These are phyloP conservation scores for Coniophora puteana DNA, from an alignment of 1,284 basidiomycete species.

Conservation along the genomic window DNA sequence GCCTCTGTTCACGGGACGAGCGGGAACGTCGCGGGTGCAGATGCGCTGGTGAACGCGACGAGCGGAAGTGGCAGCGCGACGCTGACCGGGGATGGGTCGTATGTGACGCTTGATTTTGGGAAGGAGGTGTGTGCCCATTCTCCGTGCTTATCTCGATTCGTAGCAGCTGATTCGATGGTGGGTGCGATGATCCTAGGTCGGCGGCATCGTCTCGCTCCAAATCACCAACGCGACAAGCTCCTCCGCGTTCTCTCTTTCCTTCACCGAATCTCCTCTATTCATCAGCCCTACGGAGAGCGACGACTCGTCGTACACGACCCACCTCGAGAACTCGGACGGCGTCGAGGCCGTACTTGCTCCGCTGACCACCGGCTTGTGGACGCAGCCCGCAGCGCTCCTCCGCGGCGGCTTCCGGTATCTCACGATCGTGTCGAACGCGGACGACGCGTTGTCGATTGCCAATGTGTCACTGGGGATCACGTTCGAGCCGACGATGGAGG, in stretches of 20 bases:
- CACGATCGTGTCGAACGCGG: conserved; percentile 40
- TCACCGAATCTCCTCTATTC: conserved; percentile 46
- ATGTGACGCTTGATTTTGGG: conserved; percentile 43
- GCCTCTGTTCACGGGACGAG: conserved; percentile 26
- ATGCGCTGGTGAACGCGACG: conserved; percentile 26
- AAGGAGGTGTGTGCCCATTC: conserved; percentile 38
- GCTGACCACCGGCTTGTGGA: conserved; percentile 34
- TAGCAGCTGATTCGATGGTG: background rate
- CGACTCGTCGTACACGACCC: conserved; percentile 34
- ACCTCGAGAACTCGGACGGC: conserved; percentile 31
- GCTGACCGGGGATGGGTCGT: conserved; percentile 35
- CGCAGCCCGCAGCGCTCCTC: conserved; percentile 37
- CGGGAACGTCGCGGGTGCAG: conserved; percentile 30
- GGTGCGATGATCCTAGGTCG: conserved; percentile 32
- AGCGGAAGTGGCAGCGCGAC: too few species aligned
- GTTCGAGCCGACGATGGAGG: conserved; percentile 43
- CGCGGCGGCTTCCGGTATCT: conserved; percentile 49
- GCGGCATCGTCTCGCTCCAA: conserved; percentile 40
- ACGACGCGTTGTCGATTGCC: conserved; percentile 36
- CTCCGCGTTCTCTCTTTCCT: conserved; percentile 40
- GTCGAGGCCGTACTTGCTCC: conserved; percentile 27
- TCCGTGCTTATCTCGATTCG: background rate
- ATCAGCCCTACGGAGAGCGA: conserved; percentile 41
- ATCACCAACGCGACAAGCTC: conserved; percentile 27
- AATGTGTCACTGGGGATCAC: conserved; percentile 43